Evolutionary conservation across 192 early-diverging fungal genomes (phyloP).

Genomic region (Umbelopsis isabellina): DNA sequence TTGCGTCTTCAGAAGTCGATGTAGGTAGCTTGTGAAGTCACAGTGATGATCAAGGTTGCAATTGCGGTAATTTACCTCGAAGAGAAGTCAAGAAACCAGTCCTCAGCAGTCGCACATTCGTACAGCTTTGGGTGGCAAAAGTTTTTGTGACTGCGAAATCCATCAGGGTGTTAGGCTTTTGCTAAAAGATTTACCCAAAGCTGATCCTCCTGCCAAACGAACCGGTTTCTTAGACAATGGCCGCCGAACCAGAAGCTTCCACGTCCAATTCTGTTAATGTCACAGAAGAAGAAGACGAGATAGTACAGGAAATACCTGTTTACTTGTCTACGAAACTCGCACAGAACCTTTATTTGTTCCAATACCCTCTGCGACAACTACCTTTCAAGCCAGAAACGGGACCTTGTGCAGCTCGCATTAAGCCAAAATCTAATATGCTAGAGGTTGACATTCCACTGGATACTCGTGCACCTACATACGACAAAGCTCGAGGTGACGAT

Average conservation of each 20-base stretch:
- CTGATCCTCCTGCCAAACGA: not conserved
- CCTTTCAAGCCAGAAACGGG: constrained; percentile 45
- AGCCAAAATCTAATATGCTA: constrained; percentile 79
- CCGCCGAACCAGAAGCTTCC: constrained; percentile 1
- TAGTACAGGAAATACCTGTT: constrained; percentile 79
- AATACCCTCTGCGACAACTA: constrained; percentile 75
- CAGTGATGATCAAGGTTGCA: not conserved
- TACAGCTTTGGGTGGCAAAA: constrained; percentile 10
- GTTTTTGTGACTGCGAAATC: constrained; percentile 14
- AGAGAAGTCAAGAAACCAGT: constrained; percentile 13
- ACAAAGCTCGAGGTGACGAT: constrained; percentile 74
- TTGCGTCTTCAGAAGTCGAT: not conserved
- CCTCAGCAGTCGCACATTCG: constrained; percentile 15
- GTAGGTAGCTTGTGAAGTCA: not conserved
- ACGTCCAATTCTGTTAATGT: not conserved
- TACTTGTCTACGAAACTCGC: constrained; percentile 72
- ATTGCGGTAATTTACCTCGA: constrained; percentile 4
- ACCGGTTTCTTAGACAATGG: not conserved
- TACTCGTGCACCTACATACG: constrained; percentile 73
- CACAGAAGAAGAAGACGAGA: constrained; percentile 60
- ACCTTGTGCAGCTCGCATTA: constrained; percentile 74
- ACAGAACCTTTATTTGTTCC: constrained; percentile 77
- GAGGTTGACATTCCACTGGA: constrained; percentile 87
- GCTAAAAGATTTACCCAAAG: too few species aligned
- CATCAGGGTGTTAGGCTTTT: too few species aligned